Evolutionary conservation across 208 protist species (phyloP), one percentile per base, ranked within the genome.

Genomic region (Trypanosoma boissoni): DNA sequence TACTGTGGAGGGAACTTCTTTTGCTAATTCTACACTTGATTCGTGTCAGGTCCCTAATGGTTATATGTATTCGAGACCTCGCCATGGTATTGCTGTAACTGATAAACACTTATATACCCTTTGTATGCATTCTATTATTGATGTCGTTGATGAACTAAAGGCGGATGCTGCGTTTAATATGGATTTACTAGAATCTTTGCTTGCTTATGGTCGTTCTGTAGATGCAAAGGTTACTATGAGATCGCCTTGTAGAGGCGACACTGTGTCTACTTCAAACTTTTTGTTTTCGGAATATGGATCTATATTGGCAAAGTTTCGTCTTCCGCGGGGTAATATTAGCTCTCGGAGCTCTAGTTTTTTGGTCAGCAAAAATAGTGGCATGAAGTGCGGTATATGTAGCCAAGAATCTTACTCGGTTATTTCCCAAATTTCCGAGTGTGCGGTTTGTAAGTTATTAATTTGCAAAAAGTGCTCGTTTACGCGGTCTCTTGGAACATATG

Each of bases 261-360:
- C 61, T 1, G 26, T 58, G 8, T 54, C 26, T 26, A 29, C 23
- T 51, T 50, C 7, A 10, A 67, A 46, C 58, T 58, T 67, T 5
- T 21, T 67, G 0, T 67, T 58, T 67, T 58, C 61, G 8, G 61
- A 67, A 39, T 67, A 67, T 52, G 61, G 61, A 24, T 58, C 44
- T 12, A 60, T 58, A 44, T 34, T 67, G 27, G 41, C 61, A n/a
- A 54, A 52, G n/a, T 67, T 67, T 58, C 41, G 20, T 53, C 16
- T 67, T 58, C 51, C 36, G 8, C 34, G 39, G 37, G 29, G 32
- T 24, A n/a, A 18, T 27, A 36, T 46, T 20, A 6, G 10, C 45
- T 3, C 23, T 46, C 18, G 32, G 2, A 27, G 23, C 31, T 27
- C 6, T 20, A 20, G 16, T 37, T 20, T 37, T 29, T 20, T 4